Percentiles rank a stretch among this genome's conserved stretches.
Conservation (phyloP, 345 rosid genomes). For the Salix udensis region DNA sequence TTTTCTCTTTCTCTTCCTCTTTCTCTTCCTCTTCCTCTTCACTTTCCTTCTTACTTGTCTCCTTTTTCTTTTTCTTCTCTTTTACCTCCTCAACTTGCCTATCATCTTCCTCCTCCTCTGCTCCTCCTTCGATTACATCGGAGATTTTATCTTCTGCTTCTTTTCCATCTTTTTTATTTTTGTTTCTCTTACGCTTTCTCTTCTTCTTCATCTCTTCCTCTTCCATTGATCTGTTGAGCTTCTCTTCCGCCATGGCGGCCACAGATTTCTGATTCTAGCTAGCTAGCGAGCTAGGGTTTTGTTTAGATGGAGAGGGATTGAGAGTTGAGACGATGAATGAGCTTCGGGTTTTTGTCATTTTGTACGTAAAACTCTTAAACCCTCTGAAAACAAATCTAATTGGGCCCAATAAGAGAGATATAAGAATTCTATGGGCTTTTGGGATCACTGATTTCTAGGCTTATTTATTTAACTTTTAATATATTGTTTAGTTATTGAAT, state of each 20-base stretch:
- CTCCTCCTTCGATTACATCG: conserved; percentile 10
- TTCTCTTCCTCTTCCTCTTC: conserved; percentile 18
- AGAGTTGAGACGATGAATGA: background rate
- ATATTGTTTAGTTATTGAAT: too few species aligned
- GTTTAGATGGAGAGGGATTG: background rate
- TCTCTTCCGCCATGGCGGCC: conserved; percentile 1
- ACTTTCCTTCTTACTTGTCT: background rate
- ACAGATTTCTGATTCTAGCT: background rate
- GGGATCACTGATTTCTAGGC: background rate
- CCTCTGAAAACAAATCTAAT: background rate
- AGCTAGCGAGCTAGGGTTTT: background rate
- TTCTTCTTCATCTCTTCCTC: background rate
- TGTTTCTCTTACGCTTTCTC: conserved; percentile 25
- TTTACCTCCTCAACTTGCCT: background rate
- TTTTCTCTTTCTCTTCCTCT: conserved; percentile 21
- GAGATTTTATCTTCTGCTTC: background rate
- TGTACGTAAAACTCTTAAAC: background rate
- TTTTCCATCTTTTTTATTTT: background rate
- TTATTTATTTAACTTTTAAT: too few species aligned
- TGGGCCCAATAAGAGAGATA: background rate
- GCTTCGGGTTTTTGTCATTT: background rate
- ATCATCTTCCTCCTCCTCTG: background rate
- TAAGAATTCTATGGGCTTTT: background rate
- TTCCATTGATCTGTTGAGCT: background rate
- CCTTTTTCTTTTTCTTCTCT: background rate